These are phyloP conservation scores for Pythium dissotocum DNA, from an alignment of 352 stramenopile genomes.

Conservation along the genomic window DNA sequence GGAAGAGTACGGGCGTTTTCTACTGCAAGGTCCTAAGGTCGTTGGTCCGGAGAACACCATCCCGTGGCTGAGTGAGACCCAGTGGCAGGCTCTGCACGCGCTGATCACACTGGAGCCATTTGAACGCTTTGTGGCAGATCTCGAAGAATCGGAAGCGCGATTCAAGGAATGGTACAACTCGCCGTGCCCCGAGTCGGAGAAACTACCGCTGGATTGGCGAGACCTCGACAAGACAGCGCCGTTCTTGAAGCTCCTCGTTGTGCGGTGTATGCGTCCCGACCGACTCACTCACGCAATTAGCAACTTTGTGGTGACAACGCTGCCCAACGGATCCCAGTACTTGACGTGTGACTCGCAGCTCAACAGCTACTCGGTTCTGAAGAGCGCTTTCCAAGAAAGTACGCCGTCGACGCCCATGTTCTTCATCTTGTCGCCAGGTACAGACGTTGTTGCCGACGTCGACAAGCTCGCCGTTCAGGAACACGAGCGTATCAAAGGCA, in stretches of 20 bases:
- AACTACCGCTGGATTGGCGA: constrained; percentile 90
- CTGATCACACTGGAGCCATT: constrained; percentile 83
- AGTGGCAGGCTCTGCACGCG: constrained; percentile 84
- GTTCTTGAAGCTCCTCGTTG: constrained; percentile 93
- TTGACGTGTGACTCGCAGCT: constrained; percentile 89
- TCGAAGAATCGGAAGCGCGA: constrained; percentile 88
- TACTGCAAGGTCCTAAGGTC: constrained; percentile 74
- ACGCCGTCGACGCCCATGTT: constrained; percentile 96
- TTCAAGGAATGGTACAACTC: constrained; percentile 94
- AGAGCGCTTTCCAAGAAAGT: constrained; percentile 93
- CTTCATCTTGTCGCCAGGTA: constrained; percentile 96
- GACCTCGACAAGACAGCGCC: constrained; percentile 89
- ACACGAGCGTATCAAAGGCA: constrained; percentile 91
- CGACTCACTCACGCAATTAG: constrained; percentile 92
- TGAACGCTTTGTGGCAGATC: constrained; percentile 81
- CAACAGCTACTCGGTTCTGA: constrained; percentile 94
- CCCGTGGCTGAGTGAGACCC: constrained; percentile 80
- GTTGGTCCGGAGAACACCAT: constrained; percentile 74
- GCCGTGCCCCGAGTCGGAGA: constrained; percentile 82
- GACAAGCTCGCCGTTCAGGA: constrained; percentile 93
- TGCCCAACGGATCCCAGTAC: constrained; percentile 83
- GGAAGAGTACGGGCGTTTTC: constrained; percentile 70
- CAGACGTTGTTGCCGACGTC: constrained; percentile 95
- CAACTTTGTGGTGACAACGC: constrained; percentile 89
- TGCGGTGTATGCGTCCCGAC: constrained; percentile 94